phyloP scores from a whole-genome alignment of 2,329 filamentous ascomycete genomes.

The Fusarium xylarioides region DNA sequence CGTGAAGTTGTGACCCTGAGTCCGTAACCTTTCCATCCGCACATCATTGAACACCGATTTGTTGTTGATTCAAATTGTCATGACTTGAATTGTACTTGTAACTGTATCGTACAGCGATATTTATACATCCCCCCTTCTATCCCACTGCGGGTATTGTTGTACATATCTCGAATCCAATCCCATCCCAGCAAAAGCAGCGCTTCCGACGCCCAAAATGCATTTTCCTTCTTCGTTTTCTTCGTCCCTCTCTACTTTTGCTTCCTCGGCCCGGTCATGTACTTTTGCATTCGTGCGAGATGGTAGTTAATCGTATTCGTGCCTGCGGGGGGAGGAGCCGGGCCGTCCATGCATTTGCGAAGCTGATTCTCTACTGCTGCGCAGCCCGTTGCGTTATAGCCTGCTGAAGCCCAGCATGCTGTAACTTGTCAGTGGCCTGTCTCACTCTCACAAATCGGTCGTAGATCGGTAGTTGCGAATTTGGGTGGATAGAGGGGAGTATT shows the following conservation, averaged over 20 bases:
- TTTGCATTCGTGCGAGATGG: slow-evolving; percentile 83
- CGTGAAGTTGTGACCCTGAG: neutral
- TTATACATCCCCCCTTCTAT: slow-evolving; percentile 34
- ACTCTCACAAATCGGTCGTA: too few relatives aligned
- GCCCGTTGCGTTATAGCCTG: slow-evolving; percentile 71
- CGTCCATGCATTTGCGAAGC: slow-evolving; percentile 81
- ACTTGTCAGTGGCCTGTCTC: neutral
- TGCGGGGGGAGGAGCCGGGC: slow-evolving; percentile 61
- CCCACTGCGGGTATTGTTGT: slow-evolving; percentile 29
- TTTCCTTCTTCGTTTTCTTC: neutral
- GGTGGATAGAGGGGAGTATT: too few relatives aligned
- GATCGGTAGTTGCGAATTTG: too few relatives aligned
- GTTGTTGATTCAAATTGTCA: slow-evolving; percentile 9
- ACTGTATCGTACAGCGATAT: slow-evolving; percentile 42
- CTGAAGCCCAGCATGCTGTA: slow-evolving; percentile 84
- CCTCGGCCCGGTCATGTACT: slow-evolving; percentile 65
- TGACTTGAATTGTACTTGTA: slow-evolving; percentile 25
- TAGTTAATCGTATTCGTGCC: slow-evolving; percentile 87
- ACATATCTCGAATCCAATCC: slow-evolving; percentile 18
- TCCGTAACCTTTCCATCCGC: neutral
- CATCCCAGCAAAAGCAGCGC: slow-evolving; percentile 35
- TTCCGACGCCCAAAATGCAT: slow-evolving; percentile 37
- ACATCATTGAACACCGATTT: rapidly evolving
- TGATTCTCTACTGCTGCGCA: slow-evolving; percentile 68
- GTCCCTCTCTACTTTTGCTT: slow-evolving; percentile 45